A percentile compares a stretch with the other conserved stretches of the same genome.
phyloP scores from a whole-genome alignment of 1,284 basidiomycete species.

The Trametes sp. region DNA sequence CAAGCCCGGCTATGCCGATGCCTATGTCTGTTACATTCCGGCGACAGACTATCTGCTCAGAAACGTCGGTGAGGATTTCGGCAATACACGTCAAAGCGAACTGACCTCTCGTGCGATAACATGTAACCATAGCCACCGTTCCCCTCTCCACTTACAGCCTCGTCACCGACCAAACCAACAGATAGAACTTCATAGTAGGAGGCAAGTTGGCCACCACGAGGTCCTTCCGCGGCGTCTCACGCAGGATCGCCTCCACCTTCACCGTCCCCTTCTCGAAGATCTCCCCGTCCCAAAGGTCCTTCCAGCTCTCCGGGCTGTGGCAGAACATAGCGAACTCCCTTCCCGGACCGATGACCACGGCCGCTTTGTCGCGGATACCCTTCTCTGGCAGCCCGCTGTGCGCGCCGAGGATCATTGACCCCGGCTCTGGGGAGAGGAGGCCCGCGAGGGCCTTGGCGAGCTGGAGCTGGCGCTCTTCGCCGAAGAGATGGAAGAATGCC shows the following conservation, averaged over 20 bases:
- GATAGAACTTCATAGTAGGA: slow-evolving; percentile 19
- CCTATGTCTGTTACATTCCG: neutral
- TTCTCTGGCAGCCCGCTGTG: slow-evolving; percentile 39
- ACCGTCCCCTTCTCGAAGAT: slow-evolving; percentile 50
- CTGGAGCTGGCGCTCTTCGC: slow-evolving; percentile 49
- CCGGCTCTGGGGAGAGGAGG: slow-evolving; percentile 48
- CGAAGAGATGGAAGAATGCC: slow-evolving; percentile 61
- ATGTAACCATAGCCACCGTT: too few species aligned
- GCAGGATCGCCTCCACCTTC: slow-evolving; percentile 41
- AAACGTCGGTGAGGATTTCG: neutral
- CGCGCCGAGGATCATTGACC: slow-evolving; percentile 46
- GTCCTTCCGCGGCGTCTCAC: slow-evolving; percentile 10
- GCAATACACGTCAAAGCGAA: neutral
- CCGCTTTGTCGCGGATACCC: slow-evolving; percentile 26
- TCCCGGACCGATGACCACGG: slow-evolving; percentile 2
- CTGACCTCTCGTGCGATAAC: neutral
- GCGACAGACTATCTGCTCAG: neutral
- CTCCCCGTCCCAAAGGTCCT: slow-evolving; percentile 50
- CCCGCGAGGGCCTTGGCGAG: slow-evolving; percentile 50
- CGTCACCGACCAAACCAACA: slow-evolving; percentile 26
- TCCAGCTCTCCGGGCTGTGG: slow-evolving; percentile 50
- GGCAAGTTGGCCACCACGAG: neutral
- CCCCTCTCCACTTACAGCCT: slow-evolving; percentile 9
- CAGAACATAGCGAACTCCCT: slow-evolving; percentile 35
- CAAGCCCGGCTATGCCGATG: neutral